phyloP scores from a whole-genome alignment of 2,329 filamentous ascomycete species.

The Arthrobotrys conoides region DNA sequence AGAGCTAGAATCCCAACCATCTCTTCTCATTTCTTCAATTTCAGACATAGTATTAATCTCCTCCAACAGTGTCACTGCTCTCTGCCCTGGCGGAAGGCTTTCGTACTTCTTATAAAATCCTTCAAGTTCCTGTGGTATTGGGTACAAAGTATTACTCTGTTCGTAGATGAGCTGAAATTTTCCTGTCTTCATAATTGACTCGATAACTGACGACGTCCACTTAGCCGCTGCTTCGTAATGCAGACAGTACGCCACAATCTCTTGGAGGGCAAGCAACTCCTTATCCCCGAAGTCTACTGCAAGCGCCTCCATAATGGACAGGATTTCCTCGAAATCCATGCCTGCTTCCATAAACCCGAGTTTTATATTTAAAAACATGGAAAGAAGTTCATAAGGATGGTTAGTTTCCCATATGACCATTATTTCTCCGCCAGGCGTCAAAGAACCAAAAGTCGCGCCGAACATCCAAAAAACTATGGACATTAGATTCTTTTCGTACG shows the following conservation, averaged over 20 bases:
- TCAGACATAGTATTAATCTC: conserved; percentile 23
- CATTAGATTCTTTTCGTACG: not conserved
- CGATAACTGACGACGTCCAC: not conserved
- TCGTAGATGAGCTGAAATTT: conserved; percentile 29
- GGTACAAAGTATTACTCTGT: not conserved
- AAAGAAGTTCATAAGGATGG: conserved; percentile 7
- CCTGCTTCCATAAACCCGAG: conserved; percentile 10
- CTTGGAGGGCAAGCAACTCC: conserved; percentile 12
- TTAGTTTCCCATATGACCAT: conserved; percentile 24
- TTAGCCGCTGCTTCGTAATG: conserved; percentile 13
- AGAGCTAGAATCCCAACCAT: not conserved
- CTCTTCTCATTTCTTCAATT: conserved; percentile 19
- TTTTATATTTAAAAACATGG: conserved; percentile 12
- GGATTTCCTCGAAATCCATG: conserved; percentile 16
- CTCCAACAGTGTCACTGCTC: conserved; percentile 13
- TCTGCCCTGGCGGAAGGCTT: not conserved
- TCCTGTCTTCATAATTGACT: conserved; percentile 19
- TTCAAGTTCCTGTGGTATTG: conserved; percentile 25
- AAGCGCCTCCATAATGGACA: too few relatives aligned
- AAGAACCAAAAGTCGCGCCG: not conserved
- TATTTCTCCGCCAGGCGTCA: not conserved
- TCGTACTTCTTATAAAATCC: conserved; percentile 25
- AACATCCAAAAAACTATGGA: conserved; percentile 43
- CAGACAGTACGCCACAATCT: conserved; percentile 6
- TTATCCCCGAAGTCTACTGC: not conserved